Conservation (phyloP, 164 flowering plant species). For the Magnolia sinica region DNA sequence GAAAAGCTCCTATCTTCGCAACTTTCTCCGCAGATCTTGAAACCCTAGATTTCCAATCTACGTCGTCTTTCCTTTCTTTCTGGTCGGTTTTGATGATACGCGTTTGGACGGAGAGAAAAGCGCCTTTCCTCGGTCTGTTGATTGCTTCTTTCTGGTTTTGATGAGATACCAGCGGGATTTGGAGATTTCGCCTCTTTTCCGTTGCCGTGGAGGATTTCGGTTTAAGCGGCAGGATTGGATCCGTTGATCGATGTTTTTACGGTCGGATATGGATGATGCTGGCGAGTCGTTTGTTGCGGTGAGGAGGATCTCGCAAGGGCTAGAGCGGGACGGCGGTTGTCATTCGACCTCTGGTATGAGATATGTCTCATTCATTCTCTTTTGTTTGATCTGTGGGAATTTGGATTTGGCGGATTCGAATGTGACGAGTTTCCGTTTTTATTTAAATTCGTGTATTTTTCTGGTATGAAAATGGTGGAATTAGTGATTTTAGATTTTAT, state of each 20-base stretch:
- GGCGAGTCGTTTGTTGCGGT: slow-evolving; percentile 22
- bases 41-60: slow-evolving; percentile 4
- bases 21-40: not conserved
- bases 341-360: slow-evolving; percentile 18
- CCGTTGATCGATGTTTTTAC: not conserved
- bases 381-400: not conserved
- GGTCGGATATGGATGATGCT: slow-evolving; percentile 15
- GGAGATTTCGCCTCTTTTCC: not conserved
- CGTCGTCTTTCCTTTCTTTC: not conserved
- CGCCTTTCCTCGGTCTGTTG: not conserved
- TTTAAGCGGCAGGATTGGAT: no score
- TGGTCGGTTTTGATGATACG: not conserved
- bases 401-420: not conserved
- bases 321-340: slow-evolving; percentile 16
- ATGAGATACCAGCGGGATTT: not conserved
- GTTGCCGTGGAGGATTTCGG: not conserved
- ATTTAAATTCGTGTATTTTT: not conserved
- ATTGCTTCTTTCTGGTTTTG: not conserved
- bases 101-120: not conserved
- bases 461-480: not conserved
- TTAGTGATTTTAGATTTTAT: not conserved
- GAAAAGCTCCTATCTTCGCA: not conserved
- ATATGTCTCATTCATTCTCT: not conserved
- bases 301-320: slow-evolving; percentile 22
- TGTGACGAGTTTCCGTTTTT: not conserved